Percentiles rank a stretch among this genome's conserved stretches.
Conservation (phyloP, 1,284 basidiomycete genomes). For the Rhodotorula sp. region DNA sequence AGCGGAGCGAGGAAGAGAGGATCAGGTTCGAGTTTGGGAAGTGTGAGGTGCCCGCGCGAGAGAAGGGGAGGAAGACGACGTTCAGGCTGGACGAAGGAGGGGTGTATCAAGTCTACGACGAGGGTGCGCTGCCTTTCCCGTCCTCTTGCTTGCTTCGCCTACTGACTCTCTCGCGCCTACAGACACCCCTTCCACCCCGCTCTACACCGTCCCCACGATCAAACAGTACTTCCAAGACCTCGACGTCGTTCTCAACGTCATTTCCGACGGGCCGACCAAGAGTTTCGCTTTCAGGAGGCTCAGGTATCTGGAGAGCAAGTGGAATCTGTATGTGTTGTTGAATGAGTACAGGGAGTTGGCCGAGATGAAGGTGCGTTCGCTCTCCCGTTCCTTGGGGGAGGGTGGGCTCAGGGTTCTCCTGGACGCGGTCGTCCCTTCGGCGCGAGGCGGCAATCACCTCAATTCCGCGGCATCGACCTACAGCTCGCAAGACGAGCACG, state of each 20-base stretch:
- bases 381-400: too few species aligned
- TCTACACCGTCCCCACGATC: slow-evolving; percentile 79
- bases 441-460: too few species aligned
- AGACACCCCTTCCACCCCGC: slow-evolving; percentile 51
- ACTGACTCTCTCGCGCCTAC: too few species aligned
- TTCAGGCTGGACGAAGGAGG: slow-evolving; percentile 80
- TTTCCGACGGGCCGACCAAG: slow-evolving; percentile 72
- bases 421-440: too few species aligned
- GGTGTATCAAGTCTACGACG: slow-evolving; percentile 75
- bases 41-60: slow-evolving; percentile 68
- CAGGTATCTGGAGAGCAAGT: slow-evolving; percentile 93
- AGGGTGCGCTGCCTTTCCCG: slow-evolving; percentile 2
- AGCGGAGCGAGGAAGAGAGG: slow-evolving; percentile 6
- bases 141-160: not conserved
- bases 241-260: slow-evolving; percentile 62
- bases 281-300: slow-evolving; percentile 90
- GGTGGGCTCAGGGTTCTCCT: not conserved
- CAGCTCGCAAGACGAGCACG: too few species aligned
- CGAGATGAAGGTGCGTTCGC: slow-evolving; percentile 78
- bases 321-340: slow-evolving; percentile 86
- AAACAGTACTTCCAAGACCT: slow-evolving; percentile 94
- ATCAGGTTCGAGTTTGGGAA: slow-evolving; percentile 62
- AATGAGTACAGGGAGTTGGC: slow-evolving; percentile 94
- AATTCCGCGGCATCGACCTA: too few species aligned
- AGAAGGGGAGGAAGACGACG: slow-evolving; percentile 47